These are phyloP conservation scores for Pseudotsuga menziesii DNA, from an alignment of 75 land plant species.

Conservation along the genomic window DNA sequence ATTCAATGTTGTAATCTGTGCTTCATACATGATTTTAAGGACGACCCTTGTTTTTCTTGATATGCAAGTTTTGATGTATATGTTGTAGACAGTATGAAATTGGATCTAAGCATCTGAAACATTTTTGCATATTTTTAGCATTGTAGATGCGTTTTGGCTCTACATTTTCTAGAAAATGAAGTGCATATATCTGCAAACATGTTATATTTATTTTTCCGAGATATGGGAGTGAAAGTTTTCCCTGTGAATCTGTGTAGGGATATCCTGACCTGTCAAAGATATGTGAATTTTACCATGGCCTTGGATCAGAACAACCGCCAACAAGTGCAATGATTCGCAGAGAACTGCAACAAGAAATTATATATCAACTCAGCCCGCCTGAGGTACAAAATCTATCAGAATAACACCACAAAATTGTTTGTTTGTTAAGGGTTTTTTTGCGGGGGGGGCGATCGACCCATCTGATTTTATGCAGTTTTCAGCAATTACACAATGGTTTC, in stretches of 20 bases:
- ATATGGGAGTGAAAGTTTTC: not conserved
- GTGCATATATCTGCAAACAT: too few relatives aligned
- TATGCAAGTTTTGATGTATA: not conserved
- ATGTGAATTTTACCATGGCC: not conserved
- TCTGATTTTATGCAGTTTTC: not conserved
- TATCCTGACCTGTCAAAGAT: not conserved
- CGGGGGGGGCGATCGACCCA: too few relatives aligned
- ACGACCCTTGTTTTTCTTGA: too few relatives aligned
- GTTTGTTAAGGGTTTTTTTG: too few relatives aligned
- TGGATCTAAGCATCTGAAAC: too few relatives aligned
- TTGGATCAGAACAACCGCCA: slow-evolving; percentile 3
- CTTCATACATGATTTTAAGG: too few relatives aligned
- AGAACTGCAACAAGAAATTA: not conserved
- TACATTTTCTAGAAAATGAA: too few relatives aligned
- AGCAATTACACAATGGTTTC: not conserved
- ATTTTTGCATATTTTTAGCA: too few relatives aligned
- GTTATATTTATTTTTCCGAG: too few relatives aligned
- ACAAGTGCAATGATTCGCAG: not conserved
- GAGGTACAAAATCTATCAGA: not conserved
- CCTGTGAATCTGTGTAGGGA: not conserved
- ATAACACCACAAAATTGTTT: not conserved
- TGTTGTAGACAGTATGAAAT: too few relatives aligned
- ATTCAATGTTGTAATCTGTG: too few relatives aligned
- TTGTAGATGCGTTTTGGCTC: too few relatives aligned
- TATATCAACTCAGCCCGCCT: slow-evolving; percentile 2